Conservation (phyloP, 208 protist genomes). For the Leishmania major region DNA sequence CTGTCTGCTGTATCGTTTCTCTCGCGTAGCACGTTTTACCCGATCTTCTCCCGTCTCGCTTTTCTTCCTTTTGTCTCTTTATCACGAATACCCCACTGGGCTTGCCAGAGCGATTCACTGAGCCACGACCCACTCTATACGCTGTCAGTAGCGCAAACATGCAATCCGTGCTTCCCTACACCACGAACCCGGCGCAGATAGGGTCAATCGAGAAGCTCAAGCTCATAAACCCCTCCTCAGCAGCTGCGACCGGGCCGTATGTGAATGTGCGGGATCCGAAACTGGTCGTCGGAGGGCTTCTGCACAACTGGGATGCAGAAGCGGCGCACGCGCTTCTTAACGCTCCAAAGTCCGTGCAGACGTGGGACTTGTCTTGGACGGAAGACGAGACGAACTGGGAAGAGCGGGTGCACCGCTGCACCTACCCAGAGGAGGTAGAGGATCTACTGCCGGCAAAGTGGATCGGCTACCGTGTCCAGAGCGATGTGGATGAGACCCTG, state of each 20-base stretch:
- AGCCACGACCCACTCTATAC: background rate
- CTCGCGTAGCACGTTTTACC: background rate
- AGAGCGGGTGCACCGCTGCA: constrained; percentile 71
- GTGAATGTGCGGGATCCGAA: constrained; percentile 59
- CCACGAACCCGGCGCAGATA: constrained; percentile 80
- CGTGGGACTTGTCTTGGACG: constrained; percentile 84
- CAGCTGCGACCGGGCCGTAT: constrained; percentile 66
- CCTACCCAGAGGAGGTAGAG: constrained; percentile 85
- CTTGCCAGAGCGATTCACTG: background rate
- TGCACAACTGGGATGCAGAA: constrained; percentile 85
- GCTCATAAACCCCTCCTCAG: constrained; percentile 73
- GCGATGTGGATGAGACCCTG: constrained; percentile 85
- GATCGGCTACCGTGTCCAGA: constrained; percentile 85
- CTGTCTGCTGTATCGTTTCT: background rate
- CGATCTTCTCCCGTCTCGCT: background rate
- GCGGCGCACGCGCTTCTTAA: constrained; percentile 64
- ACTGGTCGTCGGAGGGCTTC: constrained; percentile 69
- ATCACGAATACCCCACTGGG: background rate
- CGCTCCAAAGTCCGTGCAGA: constrained; percentile 58
- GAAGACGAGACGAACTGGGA: constrained; percentile 84
- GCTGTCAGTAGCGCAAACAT: constrained; percentile 26
- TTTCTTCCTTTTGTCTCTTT: background rate
- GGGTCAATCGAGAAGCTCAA: constrained; percentile 76
- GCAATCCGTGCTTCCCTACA: constrained; percentile 88
- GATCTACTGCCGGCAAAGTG: constrained; percentile 84